Conservation (phyloP, 2,329 filamentous ascomycete genomes). For the Erysiphe neolycopersici region DNA sequence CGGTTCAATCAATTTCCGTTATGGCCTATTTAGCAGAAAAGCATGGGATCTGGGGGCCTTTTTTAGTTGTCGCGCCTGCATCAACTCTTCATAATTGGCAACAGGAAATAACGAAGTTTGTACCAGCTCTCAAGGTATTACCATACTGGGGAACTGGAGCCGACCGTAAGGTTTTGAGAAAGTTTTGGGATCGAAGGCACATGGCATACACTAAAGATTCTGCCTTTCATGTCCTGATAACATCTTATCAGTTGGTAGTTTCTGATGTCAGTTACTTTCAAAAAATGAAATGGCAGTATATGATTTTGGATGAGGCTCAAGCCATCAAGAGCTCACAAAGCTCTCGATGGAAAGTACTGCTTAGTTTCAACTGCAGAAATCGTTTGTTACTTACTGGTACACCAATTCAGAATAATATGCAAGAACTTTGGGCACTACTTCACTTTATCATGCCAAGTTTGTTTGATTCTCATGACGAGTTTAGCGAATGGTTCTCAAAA, state of each 20-base stretch:
- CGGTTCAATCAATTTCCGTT: conserved; percentile 93
- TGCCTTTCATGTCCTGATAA: conserved; percentile 85
- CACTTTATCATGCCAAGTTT: conserved; percentile 99
- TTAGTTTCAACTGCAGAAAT: conserved; percentile 89
- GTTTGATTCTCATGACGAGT: conserved; percentile 83
- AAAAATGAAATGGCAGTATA: conserved; percentile 99
- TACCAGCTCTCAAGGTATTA: conserved; percentile 79
- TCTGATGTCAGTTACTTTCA: conserved; percentile 94
- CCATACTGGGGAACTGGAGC: conserved; percentile 93
- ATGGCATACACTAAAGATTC: conserved; percentile 84
- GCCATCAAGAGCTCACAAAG: conserved; percentile 96
- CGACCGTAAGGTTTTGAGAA: conserved; percentile 84
- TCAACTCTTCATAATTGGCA: conserved; percentile 99
- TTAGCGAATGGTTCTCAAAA: conserved; percentile 84
- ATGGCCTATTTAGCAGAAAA: conserved; percentile 97
- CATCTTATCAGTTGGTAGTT: conserved; percentile 91
- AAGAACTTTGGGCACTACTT: conserved; percentile 86
- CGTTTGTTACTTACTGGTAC: conserved; percentile 82
- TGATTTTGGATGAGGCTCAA: conserved; percentile 97
- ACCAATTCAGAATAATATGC: conserved; percentile 99
- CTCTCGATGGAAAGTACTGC: conserved; percentile 84
- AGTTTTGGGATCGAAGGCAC: conserved; percentile 98
- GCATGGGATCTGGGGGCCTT: conserved; percentile 95
- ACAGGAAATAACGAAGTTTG: conserved; percentile 87
- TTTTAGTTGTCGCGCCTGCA: conserved; percentile 83